Evolutionary conservation across 2,329 filamentous ascomycete species (phyloP), one percentile per base, ranked within the genome.

Genomic region (Neofusicoccum parvum): DNA sequence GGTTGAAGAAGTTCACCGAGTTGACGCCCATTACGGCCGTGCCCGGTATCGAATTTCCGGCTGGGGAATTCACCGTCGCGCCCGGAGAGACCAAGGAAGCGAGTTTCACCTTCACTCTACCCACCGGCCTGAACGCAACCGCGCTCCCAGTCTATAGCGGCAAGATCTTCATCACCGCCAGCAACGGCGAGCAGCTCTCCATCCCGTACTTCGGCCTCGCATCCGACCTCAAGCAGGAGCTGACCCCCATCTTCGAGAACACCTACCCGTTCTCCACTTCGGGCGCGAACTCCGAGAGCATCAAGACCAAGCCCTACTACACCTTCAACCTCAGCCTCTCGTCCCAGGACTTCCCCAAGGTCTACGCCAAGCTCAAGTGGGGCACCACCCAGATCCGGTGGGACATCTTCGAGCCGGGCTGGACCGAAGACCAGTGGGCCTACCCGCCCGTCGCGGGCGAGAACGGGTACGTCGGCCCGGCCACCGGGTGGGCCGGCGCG

Each of bases 201-300:
- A 67, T 76, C 9, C 74, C 75, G 5, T 77, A 77, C 66, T 68
- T 73, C 32, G 75, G 75, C 11, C 70, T 74, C n/a, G 73, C 70
- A 15, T 65, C 69, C 54, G 67, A 59, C 63, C 64, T 72, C 65
- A 66, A 69, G 12, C 6, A 43, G 34, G 53, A 56, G 53, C 15
- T 56, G 53, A 56, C 53, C 3, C 53, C 53, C 3, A 43, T 56
- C 20, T 56, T 56, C 34, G 53, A 56, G 14, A 32, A 43, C 53
- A 43, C 53, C 3, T 56, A 56, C 14, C 53, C 53, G 1, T 56
- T 56, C 53, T 56, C 53, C 32, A 56, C 53, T 2, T 56, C 53
- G 5, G 53, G 53, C 17, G 11, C 43, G 12, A 32, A 5, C 2
- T 11, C 27, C 17, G 53, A 56, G 53, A 43, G 10, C 37, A 56